Evolutionary conservation across 805 yeast species (phyloP).

Genomic region (Candida xyloterini): DNA sequence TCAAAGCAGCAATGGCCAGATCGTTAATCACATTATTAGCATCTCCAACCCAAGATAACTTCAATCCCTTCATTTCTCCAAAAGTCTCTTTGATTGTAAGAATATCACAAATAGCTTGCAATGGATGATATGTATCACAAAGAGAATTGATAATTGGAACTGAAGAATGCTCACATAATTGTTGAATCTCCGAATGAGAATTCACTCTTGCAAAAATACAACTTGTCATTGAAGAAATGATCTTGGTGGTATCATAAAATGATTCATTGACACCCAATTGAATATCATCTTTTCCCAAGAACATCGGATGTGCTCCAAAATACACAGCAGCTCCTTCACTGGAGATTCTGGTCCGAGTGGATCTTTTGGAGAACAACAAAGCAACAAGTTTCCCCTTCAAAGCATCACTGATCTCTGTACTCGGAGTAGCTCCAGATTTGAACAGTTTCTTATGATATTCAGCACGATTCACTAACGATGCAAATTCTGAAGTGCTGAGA

Average conservation of each 20-base stretch:
- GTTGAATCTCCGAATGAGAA: slow-evolving; percentile 75
- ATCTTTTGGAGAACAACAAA: slow-evolving; percentile 81
- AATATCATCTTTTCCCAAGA: slow-evolving; percentile 92
- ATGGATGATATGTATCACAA: slow-evolving; percentile 90
- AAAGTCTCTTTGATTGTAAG: slow-evolving; percentile 82
- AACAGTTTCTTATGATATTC: slow-evolving; percentile 60
- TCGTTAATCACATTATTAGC: slow-evolving; percentile 95
- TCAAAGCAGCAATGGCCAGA: slow-evolving; percentile 81
- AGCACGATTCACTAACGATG: slow-evolving; percentile 71
- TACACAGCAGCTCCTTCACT: slow-evolving; percentile 91
- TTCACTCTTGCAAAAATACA: slow-evolving; percentile 96
- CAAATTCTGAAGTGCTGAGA: slow-evolving; percentile 68
- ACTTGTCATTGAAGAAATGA: slow-evolving; percentile 94
- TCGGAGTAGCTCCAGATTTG: slow-evolving; percentile 46
- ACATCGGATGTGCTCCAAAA: slow-evolving; percentile 96
- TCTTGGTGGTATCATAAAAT: slow-evolving; percentile 81
- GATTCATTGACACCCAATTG: slow-evolving; percentile 96
- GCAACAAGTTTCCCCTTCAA: slow-evolving; percentile 81
- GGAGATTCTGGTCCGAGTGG: slow-evolving; percentile 92
- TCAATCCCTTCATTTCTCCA: slow-evolving; percentile 53
- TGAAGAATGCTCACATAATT: slow-evolving; percentile 69
- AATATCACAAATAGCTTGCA: slow-evolving; percentile 92
- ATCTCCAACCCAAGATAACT: slow-evolving; percentile 95
- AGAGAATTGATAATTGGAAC: slow-evolving; percentile 94
- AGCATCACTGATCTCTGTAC: slow-evolving; percentile 42